Percentiles rank a stretch among this genome's conserved stretches.
Conservation (phyloP, 176 grass and related monocot species). For the Neostapfia colusana region DNA sequence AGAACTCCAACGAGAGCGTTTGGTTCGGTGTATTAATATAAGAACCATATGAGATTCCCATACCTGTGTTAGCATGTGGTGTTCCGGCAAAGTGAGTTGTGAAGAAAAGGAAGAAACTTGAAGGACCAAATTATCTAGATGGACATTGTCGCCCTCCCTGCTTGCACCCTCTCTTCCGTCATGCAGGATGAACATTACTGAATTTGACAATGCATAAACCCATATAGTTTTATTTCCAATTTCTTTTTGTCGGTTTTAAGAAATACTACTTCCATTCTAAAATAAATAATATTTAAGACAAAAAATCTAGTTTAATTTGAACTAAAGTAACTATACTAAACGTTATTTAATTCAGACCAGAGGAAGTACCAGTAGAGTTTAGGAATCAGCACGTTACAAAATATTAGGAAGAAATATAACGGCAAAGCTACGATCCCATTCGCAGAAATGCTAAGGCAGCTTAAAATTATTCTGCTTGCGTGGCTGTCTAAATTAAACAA, state of each 20-base stretch:
- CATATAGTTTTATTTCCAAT: not conserved
- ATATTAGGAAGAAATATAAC: slow-evolving; percentile 12
- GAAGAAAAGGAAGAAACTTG: slow-evolving; percentile 21
- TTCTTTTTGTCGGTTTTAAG: not conserved
- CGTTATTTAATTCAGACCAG: no score
- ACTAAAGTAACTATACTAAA: no score
- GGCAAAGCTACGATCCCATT: slow-evolving; percentile 12
- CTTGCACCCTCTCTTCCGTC: not conserved
- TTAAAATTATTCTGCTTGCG: slow-evolving; percentile 36
- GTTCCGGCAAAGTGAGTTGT: slow-evolving; percentile 1
- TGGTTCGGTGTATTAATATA: not conserved
- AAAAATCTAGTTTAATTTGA: no score
- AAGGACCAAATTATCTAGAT: no score
- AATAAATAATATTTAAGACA: no score
- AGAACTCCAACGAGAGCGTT: no score
- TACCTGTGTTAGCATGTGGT: not conserved
- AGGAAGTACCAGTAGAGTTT: not conserved
- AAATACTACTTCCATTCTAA: no score
- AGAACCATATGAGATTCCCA: not conserved
- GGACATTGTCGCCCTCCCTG: not conserved
- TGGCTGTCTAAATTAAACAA: slow-evolving; percentile 1
- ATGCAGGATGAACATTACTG: slow-evolving; percentile 22
- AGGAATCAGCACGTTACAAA: slow-evolving; percentile 32
- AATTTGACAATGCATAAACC: slow-evolving; percentile 15
- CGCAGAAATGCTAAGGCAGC: slow-evolving; percentile 16